A percentile compares a stretch with the other conserved stretches of the same genome.
phyloP scores from a whole-genome alignment of 805 yeast species.

The Grigorovia yakushimaensis region DNA sequence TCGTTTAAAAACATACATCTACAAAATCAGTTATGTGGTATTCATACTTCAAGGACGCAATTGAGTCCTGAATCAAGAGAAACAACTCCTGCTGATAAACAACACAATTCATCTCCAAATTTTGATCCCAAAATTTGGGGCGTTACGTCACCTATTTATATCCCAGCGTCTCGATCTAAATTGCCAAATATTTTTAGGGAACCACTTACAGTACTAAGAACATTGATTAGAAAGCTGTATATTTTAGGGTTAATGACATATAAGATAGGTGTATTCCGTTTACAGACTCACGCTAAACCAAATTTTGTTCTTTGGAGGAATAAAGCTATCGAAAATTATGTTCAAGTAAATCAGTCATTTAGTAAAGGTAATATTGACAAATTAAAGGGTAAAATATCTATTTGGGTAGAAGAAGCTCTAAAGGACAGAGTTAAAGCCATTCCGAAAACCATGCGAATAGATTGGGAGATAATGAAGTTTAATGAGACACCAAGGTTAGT shows the following conservation, averaged over 20 bases:
- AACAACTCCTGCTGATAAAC: constrained; percentile 3
- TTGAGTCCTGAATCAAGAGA: neutral
- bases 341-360: constrained; percentile 72
- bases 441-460: constrained; percentile 50
- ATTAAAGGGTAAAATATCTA: constrained; percentile 38
- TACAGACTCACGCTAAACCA: constrained; percentile 60
- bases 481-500: constrained; percentile 64
- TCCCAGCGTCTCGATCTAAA: constrained; percentile 41
- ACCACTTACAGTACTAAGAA: constrained; percentile 37
- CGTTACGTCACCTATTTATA: constrained; percentile 35
- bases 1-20: neutral
- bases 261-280: constrained; percentile 57
- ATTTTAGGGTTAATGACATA: constrained; percentile 58
- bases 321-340: constrained; percentile 66
- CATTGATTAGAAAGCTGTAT: constrained; percentile 50
- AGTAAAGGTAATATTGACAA: constrained; percentile 46
- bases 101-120: too few relatives aligned
- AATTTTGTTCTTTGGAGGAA: constrained; percentile 74
- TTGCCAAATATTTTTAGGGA: constrained; percentile 34
- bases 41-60: neutral
- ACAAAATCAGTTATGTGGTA: neutral
- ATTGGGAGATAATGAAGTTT: constrained; percentile 71
- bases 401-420: constrained; percentile 57
- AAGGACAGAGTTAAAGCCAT: constrained; percentile 40
- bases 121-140: constrained; percentile 35